Evolutionary conservation across 192 early-diverging fungal genomes (phyloP).

Genomic region (Entophlyctis luteolus): DNA sequence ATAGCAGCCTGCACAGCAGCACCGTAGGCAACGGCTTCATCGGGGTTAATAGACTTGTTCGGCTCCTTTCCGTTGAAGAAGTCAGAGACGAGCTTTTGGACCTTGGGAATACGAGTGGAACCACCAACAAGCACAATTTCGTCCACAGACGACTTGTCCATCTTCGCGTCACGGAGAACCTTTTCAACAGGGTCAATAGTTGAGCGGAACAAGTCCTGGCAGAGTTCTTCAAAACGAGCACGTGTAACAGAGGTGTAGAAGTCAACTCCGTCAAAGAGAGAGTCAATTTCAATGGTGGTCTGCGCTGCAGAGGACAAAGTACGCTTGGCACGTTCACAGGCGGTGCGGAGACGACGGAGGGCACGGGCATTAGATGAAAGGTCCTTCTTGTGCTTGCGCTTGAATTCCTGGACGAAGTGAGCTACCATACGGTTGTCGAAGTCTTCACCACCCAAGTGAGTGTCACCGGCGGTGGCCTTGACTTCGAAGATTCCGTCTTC

Average conservation of each 20-base stretch:
- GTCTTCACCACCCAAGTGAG: slow-evolving; percentile 98
- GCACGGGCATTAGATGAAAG: slow-evolving; percentile 83
- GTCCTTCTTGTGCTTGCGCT: slow-evolving; percentile 98
- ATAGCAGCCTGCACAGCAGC: slow-evolving; percentile 98
- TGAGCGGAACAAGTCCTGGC: slow-evolving; percentile 91
- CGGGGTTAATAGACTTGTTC: slow-evolving; percentile 98
- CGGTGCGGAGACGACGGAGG: slow-evolving; percentile 94
- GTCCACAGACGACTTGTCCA: slow-evolving; percentile 84
- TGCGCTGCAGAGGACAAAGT: slow-evolving; percentile 90
- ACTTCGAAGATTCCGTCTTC: slow-evolving; percentile 98
- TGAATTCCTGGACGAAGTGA: slow-evolving; percentile 93
- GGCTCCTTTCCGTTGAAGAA: slow-evolving; percentile 99
- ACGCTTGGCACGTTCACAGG: slow-evolving; percentile 96
- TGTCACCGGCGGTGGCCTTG: slow-evolving; percentile 98
- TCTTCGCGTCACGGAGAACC: slow-evolving; percentile 93
- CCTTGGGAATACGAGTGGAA: slow-evolving; percentile 98
- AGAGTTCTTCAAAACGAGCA: slow-evolving; percentile 98
- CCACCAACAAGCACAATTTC: slow-evolving; percentile 98
- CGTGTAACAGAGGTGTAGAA: slow-evolving; percentile 98
- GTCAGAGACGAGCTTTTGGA: slow-evolving; percentile 96
- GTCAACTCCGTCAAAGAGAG: slow-evolving; percentile 94
- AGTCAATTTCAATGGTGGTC: slow-evolving; percentile 94
- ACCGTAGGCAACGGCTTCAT: slow-evolving; percentile 98
- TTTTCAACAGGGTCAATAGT: slow-evolving; percentile 96
- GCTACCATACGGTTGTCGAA: slow-evolving; percentile 98